Evolutionary conservation across 768 basidiomycete genomes (phyloP).

Genomic region (Hebeloma cylindrosporum): DNA sequence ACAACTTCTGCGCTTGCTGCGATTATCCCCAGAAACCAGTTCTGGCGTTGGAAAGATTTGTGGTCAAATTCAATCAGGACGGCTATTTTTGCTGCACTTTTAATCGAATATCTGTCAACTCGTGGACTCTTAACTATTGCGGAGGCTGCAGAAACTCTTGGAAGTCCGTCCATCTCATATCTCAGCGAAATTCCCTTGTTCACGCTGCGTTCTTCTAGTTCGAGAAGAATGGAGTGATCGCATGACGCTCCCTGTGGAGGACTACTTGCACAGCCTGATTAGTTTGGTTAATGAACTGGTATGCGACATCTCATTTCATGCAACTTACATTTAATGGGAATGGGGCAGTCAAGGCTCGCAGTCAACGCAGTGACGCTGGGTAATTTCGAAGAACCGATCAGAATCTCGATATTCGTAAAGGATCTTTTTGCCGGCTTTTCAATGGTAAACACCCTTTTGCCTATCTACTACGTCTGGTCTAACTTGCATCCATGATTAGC

Average conservation of each 20-base stretch:
- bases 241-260: constrained; percentile 64
- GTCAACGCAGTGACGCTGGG: constrained; percentile 83
- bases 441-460: constrained; percentile 49
- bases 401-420: constrained; percentile 77
- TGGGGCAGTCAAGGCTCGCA: constrained; percentile 66
- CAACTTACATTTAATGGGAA: neutral
- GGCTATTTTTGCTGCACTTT: constrained; percentile 62
- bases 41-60: constrained; percentile 86
- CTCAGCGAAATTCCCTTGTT: constrained; percentile 2
- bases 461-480: neutral
- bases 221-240: constrained; percentile 69
- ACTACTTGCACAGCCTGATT: constrained; percentile 81
- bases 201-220: constrained; percentile 46
- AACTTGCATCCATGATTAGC: constrained; percentile 34
- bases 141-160: constrained; percentile 53
- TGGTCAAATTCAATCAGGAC: constrained; percentile 72
- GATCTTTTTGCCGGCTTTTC: constrained; percentile 83
- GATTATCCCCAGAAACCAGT: constrained; percentile 67
- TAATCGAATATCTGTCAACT: constrained; percentile 62
- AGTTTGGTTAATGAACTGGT: constrained; percentile 80
- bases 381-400: constrained; percentile 75
- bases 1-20: constrained; percentile 50
- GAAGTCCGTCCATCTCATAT: constrained; percentile 52
- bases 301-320: constrained; percentile 20
- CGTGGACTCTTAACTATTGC: constrained; percentile 60